A percentile compares a stretch with the other conserved stretches of the same genome.
These are phyloP conservation scores for Canavalia ensiformis DNA, from an alignment of 306 rosid species.

Conservation along the genomic window DNA sequence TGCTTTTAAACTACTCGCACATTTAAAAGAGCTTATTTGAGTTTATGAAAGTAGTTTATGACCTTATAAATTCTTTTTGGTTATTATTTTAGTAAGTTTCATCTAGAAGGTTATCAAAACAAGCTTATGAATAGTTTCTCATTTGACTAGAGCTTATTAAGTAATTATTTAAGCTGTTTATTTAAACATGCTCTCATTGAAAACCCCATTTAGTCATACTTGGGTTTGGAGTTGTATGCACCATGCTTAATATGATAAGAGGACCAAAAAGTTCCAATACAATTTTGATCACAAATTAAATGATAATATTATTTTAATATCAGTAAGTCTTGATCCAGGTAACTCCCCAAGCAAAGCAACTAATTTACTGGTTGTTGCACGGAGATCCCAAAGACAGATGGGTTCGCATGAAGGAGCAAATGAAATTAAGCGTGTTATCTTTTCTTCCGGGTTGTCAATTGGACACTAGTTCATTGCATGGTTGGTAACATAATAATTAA, in stretches of 20 bases:
- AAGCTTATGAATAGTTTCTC: no score
- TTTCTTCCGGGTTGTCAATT: constrained; percentile 81
- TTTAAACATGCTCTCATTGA: neutral
- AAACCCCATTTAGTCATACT: neutral
- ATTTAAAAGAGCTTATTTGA: no score
- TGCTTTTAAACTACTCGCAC: no score
- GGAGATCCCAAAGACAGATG: constrained; percentile 85
- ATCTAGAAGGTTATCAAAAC: no score
- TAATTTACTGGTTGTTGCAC: constrained; percentile 79
- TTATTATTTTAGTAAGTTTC: no score
- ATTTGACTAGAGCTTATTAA: neutral
- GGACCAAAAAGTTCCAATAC: neutral
- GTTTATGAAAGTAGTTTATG: no score
- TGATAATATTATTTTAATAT: constrained; percentile 20
- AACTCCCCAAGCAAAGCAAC: constrained; percentile 77
- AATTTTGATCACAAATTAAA: neutral
- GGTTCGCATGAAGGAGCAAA: constrained; percentile 87
- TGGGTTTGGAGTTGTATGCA: constrained; percentile 5
- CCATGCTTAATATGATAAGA: neutral
- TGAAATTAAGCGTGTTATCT: constrained; percentile 80
- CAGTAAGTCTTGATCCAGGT: constrained; percentile 62
- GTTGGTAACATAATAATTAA: constrained; percentile 51
- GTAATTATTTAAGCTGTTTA: neutral
- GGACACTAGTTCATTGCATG: constrained; percentile 94
- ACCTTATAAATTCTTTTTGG: no score